Percentiles rank a stretch among this genome's conserved stretches.
These are phyloP conservation scores for Phytophthora multivora DNA, from an alignment of 352 stramenopile genomes.

Conservation along the genomic window DNA sequence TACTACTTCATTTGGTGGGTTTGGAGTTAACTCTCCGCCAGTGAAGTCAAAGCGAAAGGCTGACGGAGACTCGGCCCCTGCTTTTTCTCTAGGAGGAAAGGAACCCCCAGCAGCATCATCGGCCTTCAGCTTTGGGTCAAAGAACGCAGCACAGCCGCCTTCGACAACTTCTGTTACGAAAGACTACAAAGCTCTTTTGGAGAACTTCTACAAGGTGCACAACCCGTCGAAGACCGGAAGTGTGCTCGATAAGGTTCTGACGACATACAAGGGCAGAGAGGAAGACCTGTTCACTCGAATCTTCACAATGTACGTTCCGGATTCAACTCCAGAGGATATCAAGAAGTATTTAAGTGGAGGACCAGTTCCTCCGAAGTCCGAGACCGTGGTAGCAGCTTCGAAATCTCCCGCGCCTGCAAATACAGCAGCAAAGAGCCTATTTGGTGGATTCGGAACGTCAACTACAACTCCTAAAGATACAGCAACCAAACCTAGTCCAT, in stretches of 20 bases:
- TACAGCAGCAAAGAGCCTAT: conserved; percentile 23
- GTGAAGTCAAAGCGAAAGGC: conserved; percentile 27
- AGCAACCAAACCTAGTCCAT: conserved; percentile 22
- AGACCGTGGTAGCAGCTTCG: conserved; percentile 5
- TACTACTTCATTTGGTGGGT: conserved; percentile 14
- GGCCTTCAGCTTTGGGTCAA: conserved; percentile 35
- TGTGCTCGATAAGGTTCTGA: conserved; percentile 56
- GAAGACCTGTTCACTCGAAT: conserved; percentile 62
- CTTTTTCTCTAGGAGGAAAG: conserved; percentile 42
- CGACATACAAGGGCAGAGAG: conserved; percentile 61
- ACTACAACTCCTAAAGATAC: conserved; percentile 23
- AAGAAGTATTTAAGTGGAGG: conserved; percentile 68
- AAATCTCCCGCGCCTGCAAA: conserved; percentile 22
- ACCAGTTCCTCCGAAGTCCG: conserved; percentile 49
- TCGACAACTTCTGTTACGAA: conserved; percentile 14
- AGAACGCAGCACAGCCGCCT: conserved; percentile 8
- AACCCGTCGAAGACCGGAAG: conserved; percentile 52
- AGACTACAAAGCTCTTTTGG: conserved; percentile 57
- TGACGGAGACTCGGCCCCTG: conserved; percentile 6
- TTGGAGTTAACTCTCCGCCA: conserved; percentile 27
- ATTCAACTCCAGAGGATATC: conserved; percentile 59
- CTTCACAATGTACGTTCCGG: conserved; percentile 64
- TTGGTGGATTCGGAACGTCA: conserved; percentile 23
- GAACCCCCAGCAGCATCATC: conserved; percentile 19
- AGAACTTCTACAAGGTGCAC: conserved; percentile 71